Percentiles rank a stretch among this genome's conserved stretches.
phyloP scores from a whole-genome alignment of 2,329 filamentous ascomycete species.

The Paecilomyces niveus region DNA sequence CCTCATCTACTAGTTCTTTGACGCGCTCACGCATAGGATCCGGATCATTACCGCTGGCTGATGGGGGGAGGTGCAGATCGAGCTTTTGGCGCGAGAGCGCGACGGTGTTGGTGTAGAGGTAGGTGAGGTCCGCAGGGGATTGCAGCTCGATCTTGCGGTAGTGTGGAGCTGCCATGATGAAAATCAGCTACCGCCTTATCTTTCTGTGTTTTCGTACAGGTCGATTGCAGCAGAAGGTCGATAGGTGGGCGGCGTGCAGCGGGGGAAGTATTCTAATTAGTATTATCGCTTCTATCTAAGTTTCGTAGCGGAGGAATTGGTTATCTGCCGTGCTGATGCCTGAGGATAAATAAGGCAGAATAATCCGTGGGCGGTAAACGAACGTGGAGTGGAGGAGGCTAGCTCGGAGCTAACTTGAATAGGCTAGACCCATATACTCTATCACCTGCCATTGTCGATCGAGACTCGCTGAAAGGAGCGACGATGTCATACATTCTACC shows the following conservation, averaged over 20 bases:
- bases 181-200: neutral
- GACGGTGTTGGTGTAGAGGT: constrained; percentile 40
- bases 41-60: constrained; percentile 31
- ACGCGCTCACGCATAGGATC: constrained; percentile 39
- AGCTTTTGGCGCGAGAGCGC: constrained; percentile 40
- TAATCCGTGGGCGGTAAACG: neutral
- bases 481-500: neutral
- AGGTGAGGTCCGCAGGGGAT: constrained; percentile 42
- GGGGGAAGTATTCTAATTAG: neutral
- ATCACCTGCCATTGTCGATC: neutral
- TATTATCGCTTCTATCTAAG: neutral
- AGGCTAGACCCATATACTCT: neutral
- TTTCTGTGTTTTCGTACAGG: neutral
- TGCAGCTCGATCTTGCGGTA: constrained; percentile 47
- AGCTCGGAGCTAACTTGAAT: neutral
- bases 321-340: neutral
- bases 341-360: neutral
- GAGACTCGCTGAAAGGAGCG: neutral
- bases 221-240: neutral
- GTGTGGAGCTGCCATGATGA: constrained; percentile 25
- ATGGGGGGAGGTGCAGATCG: constrained; percentile 42
- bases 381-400: neutral
- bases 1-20: constrained; percentile 34
- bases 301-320: neutral
- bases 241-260: neutral